phyloP scores from a whole-genome alignment of 1,284 basidiomycete species.

The Ustilago cynodontis region DNA sequence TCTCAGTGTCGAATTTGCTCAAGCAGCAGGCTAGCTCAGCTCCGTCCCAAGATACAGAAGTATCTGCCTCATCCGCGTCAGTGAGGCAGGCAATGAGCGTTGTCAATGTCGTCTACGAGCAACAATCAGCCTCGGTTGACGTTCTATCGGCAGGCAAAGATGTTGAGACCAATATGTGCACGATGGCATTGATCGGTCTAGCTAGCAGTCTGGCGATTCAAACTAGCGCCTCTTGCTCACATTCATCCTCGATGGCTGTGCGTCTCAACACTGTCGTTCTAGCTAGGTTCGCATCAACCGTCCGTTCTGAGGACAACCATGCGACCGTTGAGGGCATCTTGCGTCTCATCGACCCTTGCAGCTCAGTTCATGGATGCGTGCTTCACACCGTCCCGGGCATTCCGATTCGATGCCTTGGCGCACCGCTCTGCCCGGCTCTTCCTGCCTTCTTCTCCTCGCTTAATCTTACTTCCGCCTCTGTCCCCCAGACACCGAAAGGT shows the following conservation, averaged over 20 bases:
- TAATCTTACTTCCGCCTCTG: not conserved
- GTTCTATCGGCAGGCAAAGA: not conserved
- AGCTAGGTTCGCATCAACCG: not conserved
- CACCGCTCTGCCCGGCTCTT: constrained; percentile 11
- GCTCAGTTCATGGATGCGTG: constrained; percentile 9
- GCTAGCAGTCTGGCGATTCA: not conserved
- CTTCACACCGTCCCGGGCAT: not conserved
- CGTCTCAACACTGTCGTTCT: constrained; percentile 10
- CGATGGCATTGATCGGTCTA: constrained; percentile 11
- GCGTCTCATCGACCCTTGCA: constrained; percentile 22
- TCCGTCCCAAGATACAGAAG: not conserved
- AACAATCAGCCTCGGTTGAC: not conserved
- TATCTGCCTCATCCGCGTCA: not conserved
- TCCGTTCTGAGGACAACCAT: not conserved
- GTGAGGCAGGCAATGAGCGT: constrained; percentile 9
- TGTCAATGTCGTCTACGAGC: constrained; percentile 20
- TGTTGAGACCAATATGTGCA: not conserved
- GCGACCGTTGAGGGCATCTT: not conserved
- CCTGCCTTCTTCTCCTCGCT: constrained; percentile 1
- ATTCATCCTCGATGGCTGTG: not conserved
- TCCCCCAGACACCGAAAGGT: not conserved
- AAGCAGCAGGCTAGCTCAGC: constrained; percentile 1
- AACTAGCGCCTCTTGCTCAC: not conserved
- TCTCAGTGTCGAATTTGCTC: constrained; percentile 5
- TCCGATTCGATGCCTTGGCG: constrained; percentile 2